These are phyloP conservation scores for Cyanidiococcus yangmingshanensis DNA, from an alignment of 23 red algal species.

Conservation along the genomic window DNA sequence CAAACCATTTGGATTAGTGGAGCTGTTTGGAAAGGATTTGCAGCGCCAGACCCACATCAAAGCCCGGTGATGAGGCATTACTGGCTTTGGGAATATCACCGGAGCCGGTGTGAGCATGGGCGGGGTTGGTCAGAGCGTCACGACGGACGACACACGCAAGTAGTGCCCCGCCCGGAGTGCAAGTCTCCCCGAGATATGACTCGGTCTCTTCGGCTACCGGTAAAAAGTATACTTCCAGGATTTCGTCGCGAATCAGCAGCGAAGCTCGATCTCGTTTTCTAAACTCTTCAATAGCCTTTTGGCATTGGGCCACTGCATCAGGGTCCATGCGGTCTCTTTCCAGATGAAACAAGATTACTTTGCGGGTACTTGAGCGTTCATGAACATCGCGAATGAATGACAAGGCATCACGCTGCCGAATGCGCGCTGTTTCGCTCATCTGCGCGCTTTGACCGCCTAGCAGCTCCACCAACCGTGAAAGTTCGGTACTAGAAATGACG, in stretches of 20 bases:
- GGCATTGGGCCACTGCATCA: neutral
- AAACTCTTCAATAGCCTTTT: neutral
- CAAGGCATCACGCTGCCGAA: neutral
- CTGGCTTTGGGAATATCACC: neutral
- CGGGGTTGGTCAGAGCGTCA: neutral
- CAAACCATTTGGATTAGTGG: too few relatives aligned
- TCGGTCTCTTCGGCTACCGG: neutral
- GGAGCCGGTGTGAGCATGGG: too few relatives aligned
- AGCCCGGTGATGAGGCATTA: neutral
- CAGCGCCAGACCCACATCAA: neutral
- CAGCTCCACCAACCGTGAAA: neutral
- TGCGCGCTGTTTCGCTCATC: neutral
- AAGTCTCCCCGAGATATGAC: neutral
- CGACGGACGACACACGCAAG: neutral
- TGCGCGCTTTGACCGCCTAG: neutral
- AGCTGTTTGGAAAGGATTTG: neutral
- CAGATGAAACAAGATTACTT: neutral
- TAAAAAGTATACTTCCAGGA: neutral
- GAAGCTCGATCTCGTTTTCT: neutral
- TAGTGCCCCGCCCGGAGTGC: neutral
- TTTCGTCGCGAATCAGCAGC: neutral
- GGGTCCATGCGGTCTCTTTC: neutral
- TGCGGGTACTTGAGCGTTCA: neutral
- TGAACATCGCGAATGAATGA: constrained; percentile 10
- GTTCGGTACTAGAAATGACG: neutral